These are phyloP conservation scores for Naganishia antarctica DNA, from an alignment of 768 basidiomycete genomes.

Conservation along the genomic window DNA sequence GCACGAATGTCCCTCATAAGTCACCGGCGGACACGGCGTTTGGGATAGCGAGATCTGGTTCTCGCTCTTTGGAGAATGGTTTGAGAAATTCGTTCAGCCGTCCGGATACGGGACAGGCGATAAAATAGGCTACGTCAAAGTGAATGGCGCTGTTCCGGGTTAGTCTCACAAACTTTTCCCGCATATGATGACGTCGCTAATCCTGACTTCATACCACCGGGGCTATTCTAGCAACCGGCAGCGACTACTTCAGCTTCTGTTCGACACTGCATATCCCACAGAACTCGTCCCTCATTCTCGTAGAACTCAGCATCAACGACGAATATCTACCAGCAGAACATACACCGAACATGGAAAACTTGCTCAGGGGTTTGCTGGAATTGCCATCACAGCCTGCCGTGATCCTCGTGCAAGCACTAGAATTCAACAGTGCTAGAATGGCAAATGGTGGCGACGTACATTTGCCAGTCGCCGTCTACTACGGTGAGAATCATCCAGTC, in stretches of 20 bases:
- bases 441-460: slow-evolving; percentile 47
- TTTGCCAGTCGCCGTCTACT: slow-evolving; percentile 47
- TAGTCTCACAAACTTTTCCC: too few relatives aligned
- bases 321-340: slow-evolving; percentile 41
- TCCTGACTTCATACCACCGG: too few relatives aligned
- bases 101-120: not conserved
- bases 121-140: not conserved
- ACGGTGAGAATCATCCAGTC: slow-evolving; percentile 34
- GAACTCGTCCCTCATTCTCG: slow-evolving; percentile 43
- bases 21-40: slow-evolving; percentile 45
- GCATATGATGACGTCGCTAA: too few relatives aligned
- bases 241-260: slow-evolving; percentile 47
- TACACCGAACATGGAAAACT: slow-evolving; percentile 48
- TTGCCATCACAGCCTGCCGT: slow-evolving; percentile 44
- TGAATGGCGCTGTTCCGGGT: slow-evolving; percentile 45
- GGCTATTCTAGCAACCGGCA: slow-evolving; percentile 43
- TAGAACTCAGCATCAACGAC: slow-evolving; percentile 49
- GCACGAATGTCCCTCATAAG: slow-evolving; percentile 23
- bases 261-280: slow-evolving; percentile 46
- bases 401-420: slow-evolving; percentile 44
- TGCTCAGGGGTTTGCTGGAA: slow-evolving; percentile 43
- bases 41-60: slow-evolving; percentile 41
- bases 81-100: slow-evolving; percentile 33
- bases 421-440: slow-evolving; percentile 44
- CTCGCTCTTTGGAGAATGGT: slow-evolving; percentile 41